Evolutionary conservation across 352 stramenopile species (phyloP), one percentile per base, ranked within the genome.

Genomic region (Achlya hypogyna): DNA sequence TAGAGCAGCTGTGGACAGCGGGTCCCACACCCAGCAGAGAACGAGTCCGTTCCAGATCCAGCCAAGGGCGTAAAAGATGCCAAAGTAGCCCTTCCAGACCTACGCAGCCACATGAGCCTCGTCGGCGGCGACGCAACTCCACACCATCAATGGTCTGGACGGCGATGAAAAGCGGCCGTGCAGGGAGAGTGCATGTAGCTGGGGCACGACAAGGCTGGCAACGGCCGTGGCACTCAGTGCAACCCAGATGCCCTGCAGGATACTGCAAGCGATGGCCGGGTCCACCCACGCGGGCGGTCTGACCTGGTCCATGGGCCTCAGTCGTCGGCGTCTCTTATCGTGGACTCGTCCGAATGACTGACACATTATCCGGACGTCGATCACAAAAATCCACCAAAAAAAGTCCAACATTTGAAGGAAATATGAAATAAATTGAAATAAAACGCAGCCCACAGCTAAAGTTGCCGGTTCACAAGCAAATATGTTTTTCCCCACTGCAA

Each of bases 61-160:
- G 16, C 60, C 60, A 10, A 67, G 10, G 8, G 51, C 18, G 51
- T 67, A 67, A 22, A 67, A 67, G 28, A 38, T 34, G 23, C 60
- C 60, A 67, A 67, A 67, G 28, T 38, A 67, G 28, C 60, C 25
- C 51, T 67, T 67, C 23, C 40, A 38, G 14, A 67, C 47, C 60
- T 67, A 40, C 40, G 38, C 38, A 49, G 22, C 42, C 42, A 20
- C 49, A 56, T 56, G 2, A 56, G 31, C 25, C 12, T 56, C 38
- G 1, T 45, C 6, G 38, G 38, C 38, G 2, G 38, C 42, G 18
- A 18, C 18, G 18, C 42, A 49, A 49, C 18, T 22, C 18, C 42
- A 22, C 22, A 49, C 42, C 42, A 49, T 49, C 42, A 18, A 49
- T 49, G 42, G 22, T 22, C 18, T 20, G 22, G 18, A 22, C 22